These are phyloP conservation scores for Pestalotiopsis sp. DNA, from an alignment of 2,329 filamentous ascomycete species.

Conservation along the genomic window DNA sequence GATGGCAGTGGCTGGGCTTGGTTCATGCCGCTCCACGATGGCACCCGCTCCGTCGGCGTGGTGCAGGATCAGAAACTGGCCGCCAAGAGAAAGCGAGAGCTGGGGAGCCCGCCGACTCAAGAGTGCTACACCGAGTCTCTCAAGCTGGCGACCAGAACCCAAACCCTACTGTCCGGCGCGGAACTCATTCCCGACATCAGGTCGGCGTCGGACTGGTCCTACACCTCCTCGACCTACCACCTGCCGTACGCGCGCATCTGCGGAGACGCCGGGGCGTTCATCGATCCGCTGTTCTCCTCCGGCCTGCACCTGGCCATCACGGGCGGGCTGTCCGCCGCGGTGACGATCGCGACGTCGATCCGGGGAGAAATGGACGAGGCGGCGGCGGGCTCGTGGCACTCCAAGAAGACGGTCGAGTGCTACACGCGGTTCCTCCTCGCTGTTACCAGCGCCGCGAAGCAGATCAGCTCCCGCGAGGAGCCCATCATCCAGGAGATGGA, in stretches of 20 bases:
- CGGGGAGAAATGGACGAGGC: constrained; percentile 41
- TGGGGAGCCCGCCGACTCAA: constrained; percentile 21
- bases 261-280: constrained; percentile 52
- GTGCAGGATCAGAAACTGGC: constrained; percentile 42
- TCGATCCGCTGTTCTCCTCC: constrained; percentile 52
- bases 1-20: constrained; percentile 54
- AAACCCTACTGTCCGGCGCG: constrained; percentile 32
- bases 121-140: constrained; percentile 39
- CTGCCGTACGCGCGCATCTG: constrained; percentile 40
- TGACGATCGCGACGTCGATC: constrained; percentile 42
- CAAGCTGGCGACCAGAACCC: constrained; percentile 33
- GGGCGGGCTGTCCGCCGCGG: constrained; percentile 47
- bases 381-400: constrained; percentile 43
- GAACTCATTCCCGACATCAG: constrained; percentile 32
- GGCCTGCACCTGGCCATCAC: constrained; percentile 48
- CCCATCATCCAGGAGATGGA: constrained; percentile 44
- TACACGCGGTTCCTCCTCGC: constrained; percentile 52
- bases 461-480: constrained; percentile 42
- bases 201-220: constrained; percentile 50
- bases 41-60: constrained; percentile 44
- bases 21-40: constrained; percentile 53
- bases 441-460: constrained; percentile 39
- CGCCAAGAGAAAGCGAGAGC: constrained; percentile 35
- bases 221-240: constrained; percentile 46
- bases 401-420: constrained; percentile 43